A percentile compares a stretch with the other conserved stretches of the same genome.
Evolutionary conservation across 2,329 filamentous ascomycete genomes (phyloP).

Genomic region (Sordariomycetes sp.): DNA sequence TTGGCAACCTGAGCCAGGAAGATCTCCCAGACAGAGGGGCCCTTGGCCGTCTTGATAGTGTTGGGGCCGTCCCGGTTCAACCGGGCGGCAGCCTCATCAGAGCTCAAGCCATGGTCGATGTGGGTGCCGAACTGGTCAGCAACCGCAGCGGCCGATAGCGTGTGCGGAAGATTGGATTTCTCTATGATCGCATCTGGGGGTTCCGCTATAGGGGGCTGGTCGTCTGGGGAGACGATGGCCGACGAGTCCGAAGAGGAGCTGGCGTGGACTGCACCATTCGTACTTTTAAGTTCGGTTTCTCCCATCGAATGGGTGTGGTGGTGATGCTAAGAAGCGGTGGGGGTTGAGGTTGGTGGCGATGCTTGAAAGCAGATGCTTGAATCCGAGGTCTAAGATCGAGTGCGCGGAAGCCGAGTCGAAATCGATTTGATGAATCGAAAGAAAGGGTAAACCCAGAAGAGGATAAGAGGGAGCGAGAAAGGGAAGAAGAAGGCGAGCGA

Average conservation of each 20-base stretch:
- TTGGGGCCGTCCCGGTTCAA: slow-evolving; percentile 60
- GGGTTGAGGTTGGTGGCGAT: slow-evolving; percentile 1
- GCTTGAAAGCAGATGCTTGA: no score
- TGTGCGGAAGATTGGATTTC: slow-evolving; percentile 23
- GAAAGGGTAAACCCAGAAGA: background rate
- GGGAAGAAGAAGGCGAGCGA: background rate
- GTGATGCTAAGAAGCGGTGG: slow-evolving; percentile 1
- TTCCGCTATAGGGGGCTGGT: slow-evolving; percentile 29
- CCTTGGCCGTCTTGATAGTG: slow-evolving; percentile 61
- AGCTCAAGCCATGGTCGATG: slow-evolving; percentile 50
- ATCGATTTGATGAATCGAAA: background rate
- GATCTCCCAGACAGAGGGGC: slow-evolving; percentile 66
- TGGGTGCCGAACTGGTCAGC: slow-evolving; percentile 30
- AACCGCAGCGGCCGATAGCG: slow-evolving; percentile 22
- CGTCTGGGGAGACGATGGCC: slow-evolving; percentile 23
- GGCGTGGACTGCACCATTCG: slow-evolving; percentile 32
- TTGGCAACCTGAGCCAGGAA: slow-evolving; percentile 70
- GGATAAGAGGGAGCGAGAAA: background rate
- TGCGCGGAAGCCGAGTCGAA: no score
- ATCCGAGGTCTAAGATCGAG: no score
- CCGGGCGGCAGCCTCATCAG: slow-evolving; percentile 54
- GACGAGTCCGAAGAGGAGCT: slow-evolving; percentile 26
- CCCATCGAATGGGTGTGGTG: slow-evolving; percentile 28
- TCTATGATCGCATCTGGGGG: slow-evolving; percentile 23
- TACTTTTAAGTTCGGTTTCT: slow-evolving; percentile 25